These are phyloP conservation scores for Penicillium sp. DNA, from an alignment of 2,329 filamentous ascomycete genomes.

Conservation along the genomic window DNA sequence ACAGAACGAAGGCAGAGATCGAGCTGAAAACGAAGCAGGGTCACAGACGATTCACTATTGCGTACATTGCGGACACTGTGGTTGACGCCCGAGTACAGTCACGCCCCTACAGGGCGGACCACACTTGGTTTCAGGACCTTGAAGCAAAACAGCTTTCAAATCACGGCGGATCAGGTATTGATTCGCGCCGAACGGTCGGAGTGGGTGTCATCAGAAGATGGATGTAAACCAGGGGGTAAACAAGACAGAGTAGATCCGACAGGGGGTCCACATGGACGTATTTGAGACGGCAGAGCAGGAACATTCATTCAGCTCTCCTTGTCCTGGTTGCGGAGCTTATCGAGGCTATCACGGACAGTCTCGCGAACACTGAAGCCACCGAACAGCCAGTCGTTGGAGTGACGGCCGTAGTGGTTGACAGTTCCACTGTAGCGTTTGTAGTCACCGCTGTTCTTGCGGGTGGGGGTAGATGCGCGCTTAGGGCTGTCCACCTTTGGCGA, in stretches of 20 bases:
- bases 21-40: not conserved
- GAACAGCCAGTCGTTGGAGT: constrained; percentile 54
- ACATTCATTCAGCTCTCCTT: constrained; percentile 26
- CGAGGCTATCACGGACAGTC: constrained; percentile 43
- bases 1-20: not conserved
- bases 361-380: constrained; percentile 49
- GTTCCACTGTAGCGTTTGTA: constrained; percentile 42
- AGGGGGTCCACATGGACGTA: not conserved
- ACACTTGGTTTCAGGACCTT: not conserved
- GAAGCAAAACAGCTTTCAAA: not conserved
- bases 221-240: not conserved
- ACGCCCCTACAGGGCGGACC: not conserved
- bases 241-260: not conserved
- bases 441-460: constrained; percentile 31
- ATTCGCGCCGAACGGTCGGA: not conserved
- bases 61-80: not conserved
- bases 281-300: not conserved
- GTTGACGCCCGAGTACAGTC: not conserved
- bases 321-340: constrained; percentile 32
- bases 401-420: constrained; percentile 47
- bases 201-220: not conserved
- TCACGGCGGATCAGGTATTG: not conserved
- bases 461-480: constrained; percentile 21
- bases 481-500: constrained; percentile 16
- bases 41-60: not conserved